Conservation (phyloP, 2,329 filamentous ascomycete genomes). For the Trichoderma koningiopsis region DNA sequence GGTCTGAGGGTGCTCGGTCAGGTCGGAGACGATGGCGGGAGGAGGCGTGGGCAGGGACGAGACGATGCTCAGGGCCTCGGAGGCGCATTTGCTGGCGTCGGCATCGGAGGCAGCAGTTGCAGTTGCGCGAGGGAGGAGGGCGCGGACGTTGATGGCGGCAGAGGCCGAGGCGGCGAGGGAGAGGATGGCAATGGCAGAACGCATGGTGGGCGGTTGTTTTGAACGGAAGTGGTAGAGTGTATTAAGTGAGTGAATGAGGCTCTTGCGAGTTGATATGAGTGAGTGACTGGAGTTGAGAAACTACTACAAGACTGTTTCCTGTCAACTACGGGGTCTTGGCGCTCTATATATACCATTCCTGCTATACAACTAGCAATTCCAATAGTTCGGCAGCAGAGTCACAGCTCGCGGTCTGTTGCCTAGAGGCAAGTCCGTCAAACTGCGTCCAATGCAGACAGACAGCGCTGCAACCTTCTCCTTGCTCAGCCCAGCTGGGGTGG, state of each 20-base stretch:
- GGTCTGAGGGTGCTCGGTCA: conserved; percentile 32
- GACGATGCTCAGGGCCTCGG: conserved; percentile 32
- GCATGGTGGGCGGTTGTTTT: conserved; percentile 29
- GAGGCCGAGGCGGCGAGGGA: conserved; percentile 35
- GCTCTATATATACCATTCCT: background rate
- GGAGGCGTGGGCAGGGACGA: conserved; percentile 37
- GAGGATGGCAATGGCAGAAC: conserved; percentile 33
- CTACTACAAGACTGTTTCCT: background rate
- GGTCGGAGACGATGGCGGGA: conserved; percentile 34
- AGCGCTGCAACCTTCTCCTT: background rate
- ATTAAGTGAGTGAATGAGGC: background rate
- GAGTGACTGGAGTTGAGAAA: conserved; percentile 7
- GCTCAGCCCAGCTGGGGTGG: background rate
- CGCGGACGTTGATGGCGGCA: conserved; percentile 31
- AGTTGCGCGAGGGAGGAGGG: conserved; percentile 34
- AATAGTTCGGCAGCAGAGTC: background rate
- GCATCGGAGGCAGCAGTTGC: background rate
- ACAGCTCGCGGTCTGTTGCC: background rate
- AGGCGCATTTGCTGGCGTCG: conserved; percentile 30
- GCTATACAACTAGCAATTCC: background rate
- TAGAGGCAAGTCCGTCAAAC: background rate
- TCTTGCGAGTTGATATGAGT: background rate
- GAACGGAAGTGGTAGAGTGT: no score
- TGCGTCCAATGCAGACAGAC: background rate
- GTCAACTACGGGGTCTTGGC: background rate